Evolutionary conservation across 441 rosid genomes (phyloP).

Genomic region (Erysimum cheiri): DNA sequence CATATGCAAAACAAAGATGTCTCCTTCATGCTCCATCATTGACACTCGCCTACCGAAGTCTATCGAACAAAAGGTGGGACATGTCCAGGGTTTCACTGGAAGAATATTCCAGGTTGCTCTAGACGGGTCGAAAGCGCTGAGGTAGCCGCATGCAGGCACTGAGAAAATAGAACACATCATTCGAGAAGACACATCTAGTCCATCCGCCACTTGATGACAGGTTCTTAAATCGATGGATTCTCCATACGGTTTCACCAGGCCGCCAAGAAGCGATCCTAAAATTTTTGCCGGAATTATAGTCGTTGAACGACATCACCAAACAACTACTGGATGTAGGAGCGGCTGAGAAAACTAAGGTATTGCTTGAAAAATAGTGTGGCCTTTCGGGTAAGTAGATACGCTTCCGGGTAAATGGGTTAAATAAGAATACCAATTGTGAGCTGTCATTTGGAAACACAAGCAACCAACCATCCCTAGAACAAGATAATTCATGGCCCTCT

Average conservation of each 20-base stretch:
- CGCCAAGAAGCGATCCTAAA: not conserved
- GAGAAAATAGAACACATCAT: conserved; percentile 17
- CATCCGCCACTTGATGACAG: not conserved
- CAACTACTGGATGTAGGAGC: conserved; percentile 32
- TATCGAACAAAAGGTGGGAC: not conserved
- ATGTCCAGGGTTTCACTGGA: not conserved
- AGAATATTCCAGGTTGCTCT: not conserved
- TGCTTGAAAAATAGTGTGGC: not conserved
- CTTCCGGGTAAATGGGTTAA: conserved; percentile 21
- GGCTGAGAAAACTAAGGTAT: conserved; percentile 15
- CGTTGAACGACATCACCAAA: not conserved
- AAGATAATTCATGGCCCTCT: not conserved
- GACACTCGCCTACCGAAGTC: not conserved
- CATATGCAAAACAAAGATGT: conserved; percentile 1
- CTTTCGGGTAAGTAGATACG: conserved; percentile 1
- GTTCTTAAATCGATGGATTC: not conserved
- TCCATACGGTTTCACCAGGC: conserved; percentile 27
- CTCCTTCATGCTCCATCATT: conserved; percentile 24
- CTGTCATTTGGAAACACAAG: not conserved
- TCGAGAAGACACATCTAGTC: not conserved
- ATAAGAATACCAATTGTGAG: not conserved
- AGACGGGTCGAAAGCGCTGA: conserved; percentile 4
- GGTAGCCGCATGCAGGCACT: not conserved
- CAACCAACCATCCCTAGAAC: conserved; percentile 31
- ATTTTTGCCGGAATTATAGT: rapidly evolving